Evolutionary conservation across 805 yeast genomes (phyloP).

Genomic region (Tetrapisispora namnaoensis): DNA sequence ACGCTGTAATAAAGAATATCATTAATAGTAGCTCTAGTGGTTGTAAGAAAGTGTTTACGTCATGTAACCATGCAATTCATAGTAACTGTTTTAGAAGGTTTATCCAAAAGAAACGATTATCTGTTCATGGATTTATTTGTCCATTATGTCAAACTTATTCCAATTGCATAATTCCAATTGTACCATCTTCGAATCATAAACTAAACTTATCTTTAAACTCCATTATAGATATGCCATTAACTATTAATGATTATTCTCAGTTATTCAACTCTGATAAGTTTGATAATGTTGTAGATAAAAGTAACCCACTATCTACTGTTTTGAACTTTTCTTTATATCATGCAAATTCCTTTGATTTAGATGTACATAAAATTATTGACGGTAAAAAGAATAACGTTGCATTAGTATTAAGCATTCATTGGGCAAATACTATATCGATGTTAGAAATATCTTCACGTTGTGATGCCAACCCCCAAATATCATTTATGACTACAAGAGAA

Average conservation of each 20-base stretch:
- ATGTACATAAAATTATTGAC: conserved; percentile 9
- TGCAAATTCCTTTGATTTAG: conserved; percentile 17
- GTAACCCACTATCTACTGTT: background rate
- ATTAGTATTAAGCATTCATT: conserved; percentile 16
- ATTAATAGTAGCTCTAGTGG: conserved; percentile 11
- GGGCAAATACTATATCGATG: conserved; percentile 38
- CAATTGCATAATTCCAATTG: conserved; percentile 24
- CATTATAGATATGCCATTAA: background rate
- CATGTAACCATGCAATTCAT: conserved; percentile 95
- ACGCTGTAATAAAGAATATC: conserved; percentile 11
- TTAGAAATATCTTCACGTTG: conserved; percentile 49
- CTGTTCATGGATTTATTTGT: conserved; percentile 68
- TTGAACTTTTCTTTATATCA: background rate
- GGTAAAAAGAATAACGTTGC: conserved; percentile 14
- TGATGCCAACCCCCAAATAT: conserved; percentile 28
- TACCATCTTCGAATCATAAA: background rate
- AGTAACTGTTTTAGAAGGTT: conserved; percentile 62
- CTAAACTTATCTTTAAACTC: background rate
- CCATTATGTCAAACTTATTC: conserved; percentile 81
- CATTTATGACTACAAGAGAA: conserved; percentile 29
- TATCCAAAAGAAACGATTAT: conserved; percentile 48
- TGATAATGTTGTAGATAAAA: background rate
- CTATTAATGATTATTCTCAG: background rate
- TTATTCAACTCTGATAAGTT: conserved; percentile 4
- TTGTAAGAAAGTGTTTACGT: conserved; percentile 39